These are phyloP conservation scores for Cryptococcus wingfieldii DNA, from an alignment of 1,284 basidiomycete genomes.

Conservation along the genomic window DNA sequence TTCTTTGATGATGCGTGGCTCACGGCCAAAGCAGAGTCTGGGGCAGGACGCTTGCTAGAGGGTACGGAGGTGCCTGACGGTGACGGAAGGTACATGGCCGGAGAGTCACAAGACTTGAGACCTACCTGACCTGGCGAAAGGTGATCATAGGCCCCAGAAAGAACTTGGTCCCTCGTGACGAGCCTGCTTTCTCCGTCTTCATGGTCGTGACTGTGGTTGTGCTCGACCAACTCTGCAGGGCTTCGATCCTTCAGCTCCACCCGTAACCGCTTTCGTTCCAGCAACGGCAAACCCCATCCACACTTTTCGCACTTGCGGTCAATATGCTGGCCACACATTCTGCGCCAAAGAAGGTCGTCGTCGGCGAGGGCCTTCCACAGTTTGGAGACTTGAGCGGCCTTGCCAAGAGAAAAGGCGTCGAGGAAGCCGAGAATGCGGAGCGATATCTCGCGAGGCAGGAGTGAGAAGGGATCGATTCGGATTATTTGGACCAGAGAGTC, in stretches of 20 bases:
- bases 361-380: conserved; percentile 88
- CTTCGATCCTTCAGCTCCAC: conserved; percentile 46
- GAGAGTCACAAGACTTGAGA: conserved; percentile 6
- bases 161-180: conserved; percentile 11
- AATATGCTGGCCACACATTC: conserved; percentile 98
- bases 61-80: not conserved
- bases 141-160: conserved; percentile 3
- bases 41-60: conserved; percentile 18
- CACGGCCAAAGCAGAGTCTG: conserved; percentile 5
- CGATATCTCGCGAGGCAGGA: conserved; percentile 85
- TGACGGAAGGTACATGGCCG: conserved; percentile 7
- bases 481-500: conserved; percentile 88
- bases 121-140: not conserved
- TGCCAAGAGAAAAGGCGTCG: conserved; percentile 91
- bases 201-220: conserved; percentile 29
- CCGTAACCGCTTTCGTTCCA: conserved; percentile 57
- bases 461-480: conserved; percentile 88
- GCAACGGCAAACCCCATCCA: conserved; percentile 91
- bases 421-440: conserved; percentile 88
- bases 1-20: conserved; percentile 8
- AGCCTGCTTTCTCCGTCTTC: conserved; percentile 10
- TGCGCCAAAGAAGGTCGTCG: conserved; percentile 92
- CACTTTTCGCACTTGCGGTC: conserved; percentile 96
- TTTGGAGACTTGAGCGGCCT: conserved; percentile 87
- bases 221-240: conserved; percentile 38